Evolutionary conservation across 2,329 filamentous ascomycete genomes (phyloP), one percentile per base, ranked within the genome.

Genomic region (Aspergillus costaricaensis): DNA sequence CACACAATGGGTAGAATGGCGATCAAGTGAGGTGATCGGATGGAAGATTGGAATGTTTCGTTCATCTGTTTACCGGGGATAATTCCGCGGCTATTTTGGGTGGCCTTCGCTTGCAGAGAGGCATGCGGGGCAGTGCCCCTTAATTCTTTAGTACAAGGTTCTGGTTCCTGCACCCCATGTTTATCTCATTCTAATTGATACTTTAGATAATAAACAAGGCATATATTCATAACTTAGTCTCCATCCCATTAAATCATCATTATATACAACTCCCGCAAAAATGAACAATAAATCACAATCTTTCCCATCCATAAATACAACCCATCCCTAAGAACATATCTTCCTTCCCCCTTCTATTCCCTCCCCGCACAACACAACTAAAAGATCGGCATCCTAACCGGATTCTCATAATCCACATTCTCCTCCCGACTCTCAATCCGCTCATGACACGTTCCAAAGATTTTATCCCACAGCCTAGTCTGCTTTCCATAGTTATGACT

Each of bases 401-500:
- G 56, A 5, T 71, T 71, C 0, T 50, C 64, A 44, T 67, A 76
- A 57, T 78, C 76, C 14, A 76, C 63, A 48, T 76, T 77, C 0
- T 64, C 64, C 4, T 65, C 52, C 1, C 52, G 23, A 1, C 68
- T 71, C 65, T 81, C 79, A 36, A 80, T 74, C 1, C 77, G 70
- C 0, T 74, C 69, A 47, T 65, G 38, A 27, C 71, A 76, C 0
- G 73, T 75, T 1, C 75, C 74, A 57, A 78, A 78, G 1, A 76
- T 23, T 2, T 68, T 66, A 58, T 78, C 75, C 75, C 75, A 78
- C 4, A 77, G 61, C 15, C 72, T 62, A n/a, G 75, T 77, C 68
- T 77, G 75, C 64, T 77, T 77, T 44, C 76, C 75, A 53, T 77
- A 77, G 59, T 77, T 77, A 30, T 69, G 65, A 51, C 74, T 77